These are phyloP conservation scores for Logfia minima DNA, from an alignment of 129 eudicot species.

Conservation along the genomic window DNA sequence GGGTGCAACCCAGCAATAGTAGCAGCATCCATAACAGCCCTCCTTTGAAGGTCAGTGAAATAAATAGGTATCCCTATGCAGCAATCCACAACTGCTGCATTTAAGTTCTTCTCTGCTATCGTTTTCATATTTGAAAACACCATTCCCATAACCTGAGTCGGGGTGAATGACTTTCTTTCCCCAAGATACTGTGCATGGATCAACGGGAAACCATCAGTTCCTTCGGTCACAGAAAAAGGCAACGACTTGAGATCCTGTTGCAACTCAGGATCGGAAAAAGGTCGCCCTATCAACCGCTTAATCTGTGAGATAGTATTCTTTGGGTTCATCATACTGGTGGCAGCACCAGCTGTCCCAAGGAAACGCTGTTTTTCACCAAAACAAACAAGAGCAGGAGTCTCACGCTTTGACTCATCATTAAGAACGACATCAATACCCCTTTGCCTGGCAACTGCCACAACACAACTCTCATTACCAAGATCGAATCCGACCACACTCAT, in stretches of 20 bases:
- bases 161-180: constrained; percentile 65
- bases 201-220: constrained; percentile 86
- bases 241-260: constrained; percentile 72
- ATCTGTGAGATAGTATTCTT: constrained; percentile 85
- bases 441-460: constrained; percentile 94
- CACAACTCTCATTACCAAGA: constrained; percentile 88
- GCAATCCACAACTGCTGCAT: constrained; percentile 88
- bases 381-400: constrained; percentile 91
- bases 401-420: constrained; percentile 86
- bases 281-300: constrained; percentile 78
- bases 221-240: constrained; percentile 75
- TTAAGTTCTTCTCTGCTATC: constrained; percentile 78
- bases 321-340: constrained; percentile 89
- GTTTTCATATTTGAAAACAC: constrained; percentile 67
- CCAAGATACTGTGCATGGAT: constrained; percentile 76
- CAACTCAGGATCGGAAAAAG: constrained; percentile 78
- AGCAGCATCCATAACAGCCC: constrained; percentile 88
- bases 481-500: constrained; percentile 98
- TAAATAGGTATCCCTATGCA: constrained; percentile 90
- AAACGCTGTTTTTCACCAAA: constrained; percentile 95
- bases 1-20: constrained; percentile 89
- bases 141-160: constrained; percentile 86
- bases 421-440: constrained; percentile 89
- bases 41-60: constrained; percentile 87
- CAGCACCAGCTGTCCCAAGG: constrained; percentile 96